Evolutionary conservation across 1,284 basidiomycete species (phyloP), one percentile per base, ranked within the genome.

Genomic region (Ceratobasidium sp.): DNA sequence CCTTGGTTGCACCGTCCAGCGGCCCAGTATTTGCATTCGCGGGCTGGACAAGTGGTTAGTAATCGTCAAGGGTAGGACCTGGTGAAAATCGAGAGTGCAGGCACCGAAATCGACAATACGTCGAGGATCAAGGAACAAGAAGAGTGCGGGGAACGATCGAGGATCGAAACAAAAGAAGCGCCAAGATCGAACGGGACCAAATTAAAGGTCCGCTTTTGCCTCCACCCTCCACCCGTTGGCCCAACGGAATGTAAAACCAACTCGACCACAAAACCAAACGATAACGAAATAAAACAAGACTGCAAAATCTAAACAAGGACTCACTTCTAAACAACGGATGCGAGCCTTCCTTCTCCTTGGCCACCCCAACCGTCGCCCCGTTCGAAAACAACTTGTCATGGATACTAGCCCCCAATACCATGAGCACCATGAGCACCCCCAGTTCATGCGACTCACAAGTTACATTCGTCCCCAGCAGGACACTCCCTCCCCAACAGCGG

Each of bases 21-120:
- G 31, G 64, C 64, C 64, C 64, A 68, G 53, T 68, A 68, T 32
- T 68, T 68, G 52, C 64, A 68, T 56, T 68, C 64, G 27, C 64
- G 64, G 43, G 64, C 64, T 68, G 27, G n/a, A n/a, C 22, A 50
- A 50, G 8, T 7, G 6, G 22, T 50, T 25, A 50, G 47, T n/a
- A n/a, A n/a, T n/a, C n/a, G 7, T 47, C 45, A n/a, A n/a, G 45
- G 20, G 6, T 20, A 47, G 10, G n/a, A 47, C 6, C 13, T 12
- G 12, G 22, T 20, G 22, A n/a, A n/a, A n/a, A n/a, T n/a, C n/a
- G n/a, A n/a, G n/a, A n/a, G n/a, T n/a, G n/a, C n/a, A n/a, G n/a
- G n/a, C n/a, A n/a, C n/a, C n/a, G n/a, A n/a, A n/a, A n/a, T n/a
- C n/a, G n/a, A n/a, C n/a, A n/a, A n/a, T n/a, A n/a, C n/a, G n/a